Evolutionary conservation across 1,284 basidiomycete species (phyloP), one percentile per base, ranked within the genome.

Genomic region (Chondrostereum purpureum): DNA sequence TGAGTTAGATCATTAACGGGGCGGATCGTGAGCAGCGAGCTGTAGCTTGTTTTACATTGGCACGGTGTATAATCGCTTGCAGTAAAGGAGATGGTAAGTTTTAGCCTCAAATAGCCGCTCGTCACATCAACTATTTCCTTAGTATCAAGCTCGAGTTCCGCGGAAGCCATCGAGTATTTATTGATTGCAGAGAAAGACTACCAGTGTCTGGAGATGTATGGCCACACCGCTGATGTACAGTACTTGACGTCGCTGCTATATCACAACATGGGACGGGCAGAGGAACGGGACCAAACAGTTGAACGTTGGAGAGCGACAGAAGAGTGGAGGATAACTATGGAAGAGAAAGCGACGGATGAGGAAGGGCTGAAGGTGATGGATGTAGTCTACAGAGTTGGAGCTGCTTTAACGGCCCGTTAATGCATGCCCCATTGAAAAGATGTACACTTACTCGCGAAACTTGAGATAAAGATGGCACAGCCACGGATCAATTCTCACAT

Each of bases 1-100:
- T 53, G n/a, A n/a, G n/a, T n/a, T n/a, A 89, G 86, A 63, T 90
- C 24, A 76, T 89, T 44, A 68, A 65, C 44, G 85, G 83, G 2
- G 72, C 78, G 43, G 84, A 90, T 53, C 57, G 81, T 11, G 87
- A 90, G 56, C 80, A 82, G 48, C 73, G 85, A 39, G 88, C 78
- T n/a, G 72, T 83, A 45, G 83, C 78, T 33, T 84, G 78, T 53
- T 80, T 83, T 57, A 83, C 77, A 1, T 61, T 84, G 42, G 84
- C 84, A 8, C 73, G 88, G 50, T 87, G 86, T 54, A 77, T 84
- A 35, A 73, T 89, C 36, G 78, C 77, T 2, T 61, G 66, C 4
- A 68, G 55, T 44, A 60, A 63, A 46, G 53, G 60, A 44, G 55
- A 50, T 47, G 43, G 69, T 69, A 56, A 44, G 65, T 59, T 40